A percentile compares a stretch with the other conserved stretches of the same genome.
Evolutionary conservation across 176 grass and related monocot genomes (phyloP).

Genomic region (Hordeum marinum): DNA sequence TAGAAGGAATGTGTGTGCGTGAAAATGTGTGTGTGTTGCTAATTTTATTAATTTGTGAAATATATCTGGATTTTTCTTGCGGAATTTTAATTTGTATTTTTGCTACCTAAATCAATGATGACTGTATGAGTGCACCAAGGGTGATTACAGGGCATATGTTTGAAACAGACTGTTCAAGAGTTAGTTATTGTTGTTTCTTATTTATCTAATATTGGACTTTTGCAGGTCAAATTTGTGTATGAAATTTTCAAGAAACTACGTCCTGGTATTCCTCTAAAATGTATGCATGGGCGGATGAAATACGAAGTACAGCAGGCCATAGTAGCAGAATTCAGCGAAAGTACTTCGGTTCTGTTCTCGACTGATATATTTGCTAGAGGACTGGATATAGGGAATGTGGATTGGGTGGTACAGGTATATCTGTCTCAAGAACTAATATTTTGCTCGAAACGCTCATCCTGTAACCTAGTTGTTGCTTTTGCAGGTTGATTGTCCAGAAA

Average conservation of each 20-base stretch:
- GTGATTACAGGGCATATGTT: not conserved
- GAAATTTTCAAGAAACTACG: slow-evolving; percentile 91
- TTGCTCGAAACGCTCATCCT: not conserved
- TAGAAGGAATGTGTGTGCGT: not conserved
- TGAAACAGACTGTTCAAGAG: not conserved
- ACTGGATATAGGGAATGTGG: slow-evolving; percentile 79
- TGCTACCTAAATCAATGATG: not conserved
- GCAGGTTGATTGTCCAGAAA: slow-evolving; percentile 87
- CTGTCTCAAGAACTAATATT: not conserved
- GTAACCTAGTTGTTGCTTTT: slow-evolving; percentile 20
- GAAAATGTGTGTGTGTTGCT: not conserved
- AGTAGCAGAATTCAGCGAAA: slow-evolving; percentile 65
- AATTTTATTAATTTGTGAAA: not conserved
- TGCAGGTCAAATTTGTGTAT: slow-evolving; percentile 89
- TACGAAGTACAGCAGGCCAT: slow-evolving; percentile 54
- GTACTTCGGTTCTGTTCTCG: slow-evolving; percentile 83
- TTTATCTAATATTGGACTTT: not conserved
- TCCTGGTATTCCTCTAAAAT: slow-evolving; percentile 93
- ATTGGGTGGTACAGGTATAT: slow-evolving; percentile 95
- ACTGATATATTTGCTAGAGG: slow-evolving; percentile 82
- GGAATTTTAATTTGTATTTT: not conserved
- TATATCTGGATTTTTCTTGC: not conserved
- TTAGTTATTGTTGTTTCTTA: slow-evolving; percentile 27
- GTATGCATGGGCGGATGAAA: slow-evolving; percentile 78
- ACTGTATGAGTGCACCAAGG: not conserved